phyloP scores from a whole-genome alignment of 2,329 filamentous ascomycete species.

The Diaporthe destruens region DNA sequence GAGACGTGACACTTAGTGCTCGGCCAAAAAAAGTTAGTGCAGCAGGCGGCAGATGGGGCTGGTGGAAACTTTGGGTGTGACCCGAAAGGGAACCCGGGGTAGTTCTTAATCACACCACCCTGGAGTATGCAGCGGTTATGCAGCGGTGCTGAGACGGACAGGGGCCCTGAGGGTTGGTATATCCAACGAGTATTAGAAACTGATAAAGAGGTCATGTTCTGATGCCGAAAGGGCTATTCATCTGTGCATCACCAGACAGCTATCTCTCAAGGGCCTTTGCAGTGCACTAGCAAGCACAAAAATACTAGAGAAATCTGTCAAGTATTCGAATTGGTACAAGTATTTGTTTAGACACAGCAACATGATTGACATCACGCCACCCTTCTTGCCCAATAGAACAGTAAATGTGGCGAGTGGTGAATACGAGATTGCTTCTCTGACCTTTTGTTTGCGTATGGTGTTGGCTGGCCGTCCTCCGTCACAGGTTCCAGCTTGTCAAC shows the following conservation, averaged over 20 bases:
- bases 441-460: background rate
- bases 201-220: too few relatives aligned
- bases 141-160: background rate
- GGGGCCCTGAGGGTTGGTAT: too few relatives aligned
- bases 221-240: background rate
- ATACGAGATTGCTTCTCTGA: background rate
- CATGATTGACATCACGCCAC: background rate
- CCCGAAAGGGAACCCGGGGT: background rate
- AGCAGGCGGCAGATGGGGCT: background rate
- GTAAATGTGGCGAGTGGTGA: too few relatives aligned
- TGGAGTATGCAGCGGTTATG: background rate
- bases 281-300: background rate
- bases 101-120: slow-evolving; percentile 18
- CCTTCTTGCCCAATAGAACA: background rate
- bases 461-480: background rate
- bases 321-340: too few relatives aligned
- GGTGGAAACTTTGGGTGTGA: background rate
- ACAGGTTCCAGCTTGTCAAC: background rate
- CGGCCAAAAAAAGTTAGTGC: slow-evolving; percentile 29
- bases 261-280: background rate
- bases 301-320: too few relatives aligned
- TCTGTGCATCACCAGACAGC: background rate
- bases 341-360: background rate
- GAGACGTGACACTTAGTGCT: background rate
- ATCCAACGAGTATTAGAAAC: too few relatives aligned